phyloP scores from a whole-genome alignment of 2,329 filamentous ascomycete species.

The Aspergillus pseudoterreus region DNA sequence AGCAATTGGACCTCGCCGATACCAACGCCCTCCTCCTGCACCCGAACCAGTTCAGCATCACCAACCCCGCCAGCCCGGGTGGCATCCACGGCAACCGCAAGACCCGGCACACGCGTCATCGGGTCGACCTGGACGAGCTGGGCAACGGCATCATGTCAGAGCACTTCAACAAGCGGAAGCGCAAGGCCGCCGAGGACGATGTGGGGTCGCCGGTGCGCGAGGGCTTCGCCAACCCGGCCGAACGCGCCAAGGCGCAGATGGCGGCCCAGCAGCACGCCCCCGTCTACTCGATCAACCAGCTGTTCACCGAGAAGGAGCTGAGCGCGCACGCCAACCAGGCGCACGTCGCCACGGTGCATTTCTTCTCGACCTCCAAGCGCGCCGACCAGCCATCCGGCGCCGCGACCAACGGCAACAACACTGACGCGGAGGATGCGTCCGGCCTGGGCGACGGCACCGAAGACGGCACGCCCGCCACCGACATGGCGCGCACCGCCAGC shows the following conservation, averaged over 20 bases:
- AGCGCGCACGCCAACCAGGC: slow-evolving; percentile 59
- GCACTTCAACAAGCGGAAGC: slow-evolving; percentile 54
- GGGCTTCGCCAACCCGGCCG: slow-evolving; percentile 45
- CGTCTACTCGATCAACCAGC: slow-evolving; percentile 58
- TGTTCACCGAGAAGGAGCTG: slow-evolving; percentile 66
- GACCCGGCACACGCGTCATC: slow-evolving; percentile 59
- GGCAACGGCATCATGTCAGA: slow-evolving; percentile 47
- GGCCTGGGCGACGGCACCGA: slow-evolving; percentile 36
- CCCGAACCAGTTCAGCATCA: slow-evolving; percentile 64
- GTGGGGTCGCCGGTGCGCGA: slow-evolving; percentile 55
- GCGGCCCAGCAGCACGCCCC: slow-evolving; percentile 57
- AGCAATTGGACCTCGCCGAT: slow-evolving; percentile 64
- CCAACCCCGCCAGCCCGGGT: slow-evolving; percentile 60
- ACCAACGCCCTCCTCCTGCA: slow-evolving; percentile 63
- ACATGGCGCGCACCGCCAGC: slow-evolving; percentile 60
- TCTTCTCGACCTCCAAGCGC: slow-evolving; percentile 55
- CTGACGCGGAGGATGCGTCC: slow-evolving; percentile 37
- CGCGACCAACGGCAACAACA: slow-evolving; percentile 38
- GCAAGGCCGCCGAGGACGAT: slow-evolving; percentile 57
- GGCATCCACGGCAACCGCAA: slow-evolving; percentile 59
- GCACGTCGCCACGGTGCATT: slow-evolving; percentile 55
- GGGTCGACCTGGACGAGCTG: slow-evolving; percentile 51
- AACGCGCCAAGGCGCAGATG: slow-evolving; percentile 51
- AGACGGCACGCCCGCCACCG: slow-evolving; percentile 44
- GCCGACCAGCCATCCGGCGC: slow-evolving; percentile 39